These are phyloP conservation scores for Phlebiopsis gigantea DNA, from an alignment of 768 basidiomycete species.

Conservation along the genomic window DNA sequence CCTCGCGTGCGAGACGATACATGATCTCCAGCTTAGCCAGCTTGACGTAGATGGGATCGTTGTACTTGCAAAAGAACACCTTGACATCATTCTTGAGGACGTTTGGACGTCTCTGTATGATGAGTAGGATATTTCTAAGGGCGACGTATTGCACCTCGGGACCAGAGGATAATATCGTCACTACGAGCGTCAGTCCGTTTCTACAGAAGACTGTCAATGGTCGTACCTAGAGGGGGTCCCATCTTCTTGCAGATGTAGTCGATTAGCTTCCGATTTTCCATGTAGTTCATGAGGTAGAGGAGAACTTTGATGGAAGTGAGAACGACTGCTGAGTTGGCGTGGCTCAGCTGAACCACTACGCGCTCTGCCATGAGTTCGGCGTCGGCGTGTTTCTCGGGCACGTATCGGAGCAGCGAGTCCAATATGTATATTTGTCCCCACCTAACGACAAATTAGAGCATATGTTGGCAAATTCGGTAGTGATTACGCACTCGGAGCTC, in stretches of 20 bases:
- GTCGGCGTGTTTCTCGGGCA: constrained; percentile 83
- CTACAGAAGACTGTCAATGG: constrained; percentile 4
- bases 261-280: constrained; percentile 82
- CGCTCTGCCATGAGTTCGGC: constrained; percentile 96
- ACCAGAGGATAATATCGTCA: constrained; percentile 92
- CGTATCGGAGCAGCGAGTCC: constrained; percentile 88
- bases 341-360: constrained; percentile 87
- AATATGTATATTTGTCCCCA: constrained; percentile 99
- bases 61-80: constrained; percentile 99
- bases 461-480: neutral
- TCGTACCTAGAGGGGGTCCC: constrained; percentile 89
- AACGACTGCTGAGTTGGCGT: constrained; percentile 99
- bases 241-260: constrained; percentile 95
- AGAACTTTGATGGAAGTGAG: constrained; percentile 96
- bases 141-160: constrained; percentile 99
- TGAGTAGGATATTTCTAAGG: constrained; percentile 91
- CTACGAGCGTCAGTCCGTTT: constrained; percentile 34
- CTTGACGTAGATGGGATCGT: constrained; percentile 98
- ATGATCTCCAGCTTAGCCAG: constrained; percentile 98
- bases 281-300: constrained; percentile 98
- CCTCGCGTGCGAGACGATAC: constrained; percentile 93
- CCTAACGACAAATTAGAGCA: constrained; percentile 45
- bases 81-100: constrained; percentile 97
- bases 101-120: constrained; percentile 89
- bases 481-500: constrained; percentile 85